Conservation (phyloP, 805 yeast genomes). For the Limtongia smithiae region DNA sequence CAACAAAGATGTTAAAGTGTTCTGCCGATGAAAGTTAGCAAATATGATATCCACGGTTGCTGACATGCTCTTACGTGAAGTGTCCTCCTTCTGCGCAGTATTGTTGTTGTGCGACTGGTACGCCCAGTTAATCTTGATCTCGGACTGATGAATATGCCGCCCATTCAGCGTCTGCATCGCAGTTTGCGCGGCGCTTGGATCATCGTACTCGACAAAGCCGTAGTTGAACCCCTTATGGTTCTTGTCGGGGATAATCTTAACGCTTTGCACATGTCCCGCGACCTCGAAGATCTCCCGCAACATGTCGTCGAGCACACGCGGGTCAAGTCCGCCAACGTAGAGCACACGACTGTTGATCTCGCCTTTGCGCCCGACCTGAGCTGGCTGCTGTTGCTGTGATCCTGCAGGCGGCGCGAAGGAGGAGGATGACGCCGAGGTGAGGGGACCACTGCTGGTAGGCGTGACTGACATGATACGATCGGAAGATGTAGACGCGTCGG, state of each 20-base stretch:
- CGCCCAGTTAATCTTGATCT: slow-evolving; percentile 74
- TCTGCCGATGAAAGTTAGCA: slow-evolving; percentile 34
- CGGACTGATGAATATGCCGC: slow-evolving; percentile 48
- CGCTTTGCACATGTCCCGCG: slow-evolving; percentile 58
- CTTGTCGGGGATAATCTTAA: slow-evolving; percentile 73
- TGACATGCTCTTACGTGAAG: slow-evolving; percentile 16
- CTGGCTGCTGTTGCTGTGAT: neutral
- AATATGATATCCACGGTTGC: too few species aligned
- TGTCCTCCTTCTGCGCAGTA: slow-evolving; percentile 30
- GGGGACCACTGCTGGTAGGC: too few species aligned
- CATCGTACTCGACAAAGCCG: slow-evolving; percentile 75
- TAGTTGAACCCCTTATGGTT: slow-evolving; percentile 63
- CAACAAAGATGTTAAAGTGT: slow-evolving; percentile 75
- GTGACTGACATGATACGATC: too few species aligned
- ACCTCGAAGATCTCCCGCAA: slow-evolving; percentile 59
- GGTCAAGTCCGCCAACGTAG: slow-evolving; percentile 69
- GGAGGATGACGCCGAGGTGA: too few species aligned
- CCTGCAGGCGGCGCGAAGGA: neutral
- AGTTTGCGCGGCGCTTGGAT: slow-evolving; percentile 53
- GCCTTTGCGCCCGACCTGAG: neutral
- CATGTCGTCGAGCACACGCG: slow-evolving; percentile 59
- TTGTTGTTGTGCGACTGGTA: slow-evolving; percentile 67
- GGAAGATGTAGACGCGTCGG: too few species aligned
- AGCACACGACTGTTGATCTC: slow-evolving; percentile 65
- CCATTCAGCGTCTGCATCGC: slow-evolving; percentile 65